Evolutionary conservation across 1,284 basidiomycete genomes (phyloP), one percentile per base, ranked within the genome.

Genomic region (Tremellales sp.): DNA sequence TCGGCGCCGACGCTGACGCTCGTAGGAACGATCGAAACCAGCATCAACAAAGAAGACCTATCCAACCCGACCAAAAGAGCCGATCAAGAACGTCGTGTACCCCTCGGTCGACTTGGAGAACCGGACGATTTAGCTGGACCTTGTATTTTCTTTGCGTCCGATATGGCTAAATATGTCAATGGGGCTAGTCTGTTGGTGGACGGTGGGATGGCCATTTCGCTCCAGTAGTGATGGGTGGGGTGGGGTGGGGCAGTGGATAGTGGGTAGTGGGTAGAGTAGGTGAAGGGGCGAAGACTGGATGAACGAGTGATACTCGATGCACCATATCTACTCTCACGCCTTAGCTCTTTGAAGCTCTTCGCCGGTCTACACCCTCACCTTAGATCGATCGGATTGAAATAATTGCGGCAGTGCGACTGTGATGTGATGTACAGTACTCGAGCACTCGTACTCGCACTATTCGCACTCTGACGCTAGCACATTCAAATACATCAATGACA

Each of bases 111-210:
- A 58, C 77, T 90, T 4, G 86, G 87, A 50, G 76, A 80, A 79
- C 84, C 85, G 2, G 83, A 84, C 48, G 86, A 88, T 61, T 79
- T 89, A 44, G 86, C 85, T 1, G 86, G 85, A 0, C 86, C 86
- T 0, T 83, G 84, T 7, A 80, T 87, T 3, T 89, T 89, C 70
- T 77, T 89, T 37, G 84, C 83, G 0, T 84, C 82, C 58, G 85
- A 87, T 59, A 76, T 88, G 56, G 84, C 85, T 2, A 81, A 80
- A 59, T 89, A 88, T 67, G 67, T 68, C 36, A 64, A 68, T 4
- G 64, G 70, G 4, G 58, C 62, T 12, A 62, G 61, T 29, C 70
- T 89, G 13, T 74, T 89, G 3, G 86, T 87, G 0, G 87, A 89
- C 63, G 86, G 86, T 5, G 87, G 86, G 0, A 75, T 84, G 25